These are phyloP conservation scores for Prunus yedoensis DNA, from an alignment of 331 rosid species.

Conservation along the genomic window DNA sequence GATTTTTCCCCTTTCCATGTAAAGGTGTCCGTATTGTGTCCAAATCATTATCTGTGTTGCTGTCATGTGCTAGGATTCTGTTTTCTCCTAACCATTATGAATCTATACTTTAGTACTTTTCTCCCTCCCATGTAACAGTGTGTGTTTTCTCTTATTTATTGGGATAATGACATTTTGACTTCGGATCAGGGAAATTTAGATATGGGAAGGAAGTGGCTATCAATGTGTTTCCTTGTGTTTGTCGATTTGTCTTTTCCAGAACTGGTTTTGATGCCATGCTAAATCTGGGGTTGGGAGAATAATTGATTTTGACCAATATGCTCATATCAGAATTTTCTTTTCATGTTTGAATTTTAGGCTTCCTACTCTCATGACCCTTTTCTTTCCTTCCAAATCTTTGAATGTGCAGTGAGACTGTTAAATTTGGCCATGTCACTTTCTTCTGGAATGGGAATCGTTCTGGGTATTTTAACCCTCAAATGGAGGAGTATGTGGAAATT, in stretches of 20 bases:
- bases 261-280: background rate
- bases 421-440: constrained; percentile 96
- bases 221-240: background rate
- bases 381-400: background rate
- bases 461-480: constrained; percentile 62
- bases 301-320: background rate
- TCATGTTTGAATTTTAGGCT: background rate
- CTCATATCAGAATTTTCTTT: background rate
- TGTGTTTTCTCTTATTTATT: background rate
- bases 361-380: background rate
- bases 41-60: background rate
- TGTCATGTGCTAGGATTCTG: background rate
- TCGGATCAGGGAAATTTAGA: background rate
- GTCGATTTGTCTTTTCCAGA: background rate
- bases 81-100: background rate
- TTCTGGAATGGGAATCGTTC: constrained; percentile 99
- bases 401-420: constrained; percentile 80
- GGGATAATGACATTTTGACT: background rate
- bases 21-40: background rate
- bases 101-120: background rate
- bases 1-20: background rate
- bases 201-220: background rate
- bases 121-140: too few species aligned
- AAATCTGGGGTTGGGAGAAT: background rate
- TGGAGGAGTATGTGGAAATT: constrained; percentile 91